A percentile compares a stretch with the other conserved stretches of the same genome.
Evolutionary conservation across 176 grass and related monocot genomes (phyloP).

Genomic region (Oryza coarctata): DNA sequence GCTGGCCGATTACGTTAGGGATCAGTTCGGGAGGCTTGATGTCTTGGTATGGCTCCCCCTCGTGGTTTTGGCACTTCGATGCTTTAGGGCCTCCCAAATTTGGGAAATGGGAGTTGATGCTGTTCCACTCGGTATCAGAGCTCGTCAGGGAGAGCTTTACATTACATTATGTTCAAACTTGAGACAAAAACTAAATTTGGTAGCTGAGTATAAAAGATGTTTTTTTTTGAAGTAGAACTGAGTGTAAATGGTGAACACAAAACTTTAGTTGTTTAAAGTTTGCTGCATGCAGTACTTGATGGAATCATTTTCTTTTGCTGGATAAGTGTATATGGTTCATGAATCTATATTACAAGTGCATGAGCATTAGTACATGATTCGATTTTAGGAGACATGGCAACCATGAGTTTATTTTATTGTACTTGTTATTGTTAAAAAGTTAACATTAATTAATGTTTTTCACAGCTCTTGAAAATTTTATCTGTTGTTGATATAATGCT

Average conservation of each 20-base stretch:
- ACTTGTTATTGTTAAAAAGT: neutral
- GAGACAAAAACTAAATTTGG: neutral
- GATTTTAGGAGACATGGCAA: neutral
- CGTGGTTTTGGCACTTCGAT: neutral
- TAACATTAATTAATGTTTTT: neutral
- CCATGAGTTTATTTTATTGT: neutral
- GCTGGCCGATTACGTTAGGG: conserved; percentile 51
- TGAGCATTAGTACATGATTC: neutral
- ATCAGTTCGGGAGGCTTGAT: conserved; percentile 58
- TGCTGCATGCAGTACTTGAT: neutral
- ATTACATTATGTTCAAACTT: neutral
- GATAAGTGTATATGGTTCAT: neutral
- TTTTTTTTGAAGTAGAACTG: no score
- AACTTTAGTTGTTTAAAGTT: neutral
- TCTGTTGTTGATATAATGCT: neutral
- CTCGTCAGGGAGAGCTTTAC: neutral
- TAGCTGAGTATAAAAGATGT: neutral
- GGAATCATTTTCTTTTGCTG: neutral
- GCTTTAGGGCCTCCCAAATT: neutral
- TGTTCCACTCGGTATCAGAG: neutral
- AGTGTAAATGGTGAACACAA: neutral
- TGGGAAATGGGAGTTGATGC: neutral
- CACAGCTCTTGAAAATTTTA: neutral
- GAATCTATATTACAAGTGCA: neutral
- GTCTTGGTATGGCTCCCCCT: conserved; percentile 48